Base-by-base conservation (phyloP, 2,329 filamentous ascomycete genomes). In the Colletotrichum sp. region DNA sequence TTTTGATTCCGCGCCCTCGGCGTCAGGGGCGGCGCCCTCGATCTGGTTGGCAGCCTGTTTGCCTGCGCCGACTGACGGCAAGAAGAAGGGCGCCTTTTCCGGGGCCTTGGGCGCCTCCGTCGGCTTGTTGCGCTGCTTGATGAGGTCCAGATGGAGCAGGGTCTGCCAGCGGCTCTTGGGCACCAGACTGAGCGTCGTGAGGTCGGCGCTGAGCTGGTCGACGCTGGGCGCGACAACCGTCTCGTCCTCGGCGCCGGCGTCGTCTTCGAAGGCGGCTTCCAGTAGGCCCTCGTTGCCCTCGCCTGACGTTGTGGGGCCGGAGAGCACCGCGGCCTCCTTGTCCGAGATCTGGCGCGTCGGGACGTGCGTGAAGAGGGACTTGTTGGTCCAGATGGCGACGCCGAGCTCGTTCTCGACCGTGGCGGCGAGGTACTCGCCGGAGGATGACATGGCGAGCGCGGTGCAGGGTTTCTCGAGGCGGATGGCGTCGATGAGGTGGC, bases 361-460 rank as follows among this genome's bases (percentile, higher is more conserved):
- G 0, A 98, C 92, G 80, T 98, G 96, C 72, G 93, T 95, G 88
- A 98, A 99, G 2, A 99, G 88, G 1, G 94, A 94, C 81, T 95
- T 95, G 85, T 99, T 99, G 26, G 95, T 98, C 96, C 97, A 99
- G 64, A 99, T 92, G 79, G 95, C 93, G n/a, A 99, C 93, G 15
- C 97, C 97, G 2, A 98, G 91, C 78, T 93, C 92, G 73, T 94
- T 94, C 70, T 95, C 92, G 69, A 96, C 93, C 0, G 96, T 94
- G 5, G 96, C 97, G 5, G 97, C 97, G n/a, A 99, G 90, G 80
- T 96, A 99, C 81, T 99, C 97, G 16, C 96, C 97, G 0, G 95
- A 98, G 2, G 90, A 89, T 0, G 97, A 98, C 88, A 99, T 98
- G 9, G 96, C 92, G 15, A 99, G 88, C 4, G 95, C 93, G 18